Evolutionary conservation across 2,329 filamentous ascomycete genomes (phyloP), one percentile per base, ranked within the genome.

Genomic region (Aspergillus sp.): DNA sequence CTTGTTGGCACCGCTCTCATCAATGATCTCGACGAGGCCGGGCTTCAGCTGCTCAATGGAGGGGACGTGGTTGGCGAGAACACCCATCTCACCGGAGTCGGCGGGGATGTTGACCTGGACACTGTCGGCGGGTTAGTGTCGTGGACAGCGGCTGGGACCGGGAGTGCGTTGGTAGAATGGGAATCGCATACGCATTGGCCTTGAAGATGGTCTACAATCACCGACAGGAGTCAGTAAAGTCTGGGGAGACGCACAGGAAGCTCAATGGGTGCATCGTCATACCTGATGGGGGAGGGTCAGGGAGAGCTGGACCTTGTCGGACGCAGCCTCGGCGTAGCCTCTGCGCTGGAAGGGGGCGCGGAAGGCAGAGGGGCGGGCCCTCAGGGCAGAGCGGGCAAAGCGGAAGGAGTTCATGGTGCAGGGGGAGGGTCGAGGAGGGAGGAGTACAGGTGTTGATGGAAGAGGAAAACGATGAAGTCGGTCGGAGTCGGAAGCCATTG

Each of bases 1-100:
- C 79, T 98, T 98, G 82, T 64, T 80, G 48, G 63, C 60, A 58
- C 86, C 84, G 58, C 70, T 76, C 76, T 98, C 91, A 74, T 96
- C 89, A 50, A 96, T 78, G 59, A 98, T 75, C 74, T 96, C 89
- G 51, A 98, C 75, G 51, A 96, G 70, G 58, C 91, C 91, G 41
- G 91, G 88, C 78, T 93, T 94, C 67, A 98, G 75, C 75, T 98
- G 91, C 75, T 98, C 91, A 60, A 98, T 96, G 42, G 88, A 86
- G 47, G 91, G 88, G 56, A 98, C 91, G 78, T 98, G 91, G 75
- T 91, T 93, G 64, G 91, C 91, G 61, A 98, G 82, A 55, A 98
- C 82, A 82, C 91, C 91, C 91, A 98, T 98, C 56, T 96, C 91
- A 64, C 91, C 91, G 43, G 88, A 93, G 67, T 94, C 91, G 59